Percentiles rank a stretch among this genome's conserved stretches.
Conservation (phyloP, 768 basidiomycete species). For the Crassisporium funariophilum region DNA sequence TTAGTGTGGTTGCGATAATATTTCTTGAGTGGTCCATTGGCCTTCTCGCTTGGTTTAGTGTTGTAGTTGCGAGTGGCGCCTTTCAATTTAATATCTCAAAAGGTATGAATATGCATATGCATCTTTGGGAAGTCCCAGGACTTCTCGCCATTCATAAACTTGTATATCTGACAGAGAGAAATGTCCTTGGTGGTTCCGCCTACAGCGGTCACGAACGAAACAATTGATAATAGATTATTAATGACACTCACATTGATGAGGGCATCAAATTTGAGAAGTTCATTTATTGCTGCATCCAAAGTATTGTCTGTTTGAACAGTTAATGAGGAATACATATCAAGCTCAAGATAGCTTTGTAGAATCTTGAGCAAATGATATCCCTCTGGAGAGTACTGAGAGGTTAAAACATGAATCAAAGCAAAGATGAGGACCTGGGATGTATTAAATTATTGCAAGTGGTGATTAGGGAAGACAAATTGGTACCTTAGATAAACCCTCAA, state of each 20-base stretch:
- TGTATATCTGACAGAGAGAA: conserved; percentile 4
- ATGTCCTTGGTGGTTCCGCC: background rate
- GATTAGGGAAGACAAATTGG: background rate
- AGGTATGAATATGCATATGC: conserved; percentile 33
- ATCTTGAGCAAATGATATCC: conserved; percentile 30
- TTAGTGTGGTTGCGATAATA: conserved; percentile 30
- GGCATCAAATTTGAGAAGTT: conserved; percentile 18
- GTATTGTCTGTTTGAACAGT: conserved; percentile 35
- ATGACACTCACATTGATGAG: conserved; percentile 22
- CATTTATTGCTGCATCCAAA: conserved; percentile 19
- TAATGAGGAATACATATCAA: conserved; percentile 31
- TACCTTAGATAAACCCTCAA: conserved; percentile 38
- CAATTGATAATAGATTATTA: background rate
- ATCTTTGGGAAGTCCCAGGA: conserved; percentile 38
- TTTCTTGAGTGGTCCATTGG: conserved; percentile 30
- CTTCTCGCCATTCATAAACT: conserved; percentile 12
- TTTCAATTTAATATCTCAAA: conserved; percentile 32
- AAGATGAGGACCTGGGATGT: conserved; percentile 29
- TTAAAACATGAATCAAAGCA: conserved; percentile 26
- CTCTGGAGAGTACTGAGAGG: background rate
- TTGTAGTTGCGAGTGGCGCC: conserved; percentile 33
- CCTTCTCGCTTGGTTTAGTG: conserved; percentile 31
- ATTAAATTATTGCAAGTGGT: background rate
- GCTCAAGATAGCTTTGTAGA: conserved; percentile 31
- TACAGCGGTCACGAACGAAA: no score